Evolutionary conservation across 768 basidiomycete genomes (phyloP).

Genomic region (Gloeostereum incarnatum): DNA sequence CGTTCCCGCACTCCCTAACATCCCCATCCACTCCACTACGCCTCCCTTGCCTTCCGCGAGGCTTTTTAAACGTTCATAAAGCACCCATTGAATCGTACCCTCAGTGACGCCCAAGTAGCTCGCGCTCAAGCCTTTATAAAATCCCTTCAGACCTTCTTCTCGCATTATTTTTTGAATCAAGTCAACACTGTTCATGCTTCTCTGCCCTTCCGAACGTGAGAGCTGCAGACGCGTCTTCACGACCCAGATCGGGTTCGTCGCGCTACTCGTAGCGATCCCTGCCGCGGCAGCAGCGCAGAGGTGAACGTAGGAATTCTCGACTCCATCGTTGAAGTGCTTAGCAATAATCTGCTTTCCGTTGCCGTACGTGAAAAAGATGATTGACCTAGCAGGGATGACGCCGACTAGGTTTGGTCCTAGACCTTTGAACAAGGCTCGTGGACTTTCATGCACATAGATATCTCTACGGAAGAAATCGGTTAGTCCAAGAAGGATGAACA

Average conservation of each 20-base stretch:
- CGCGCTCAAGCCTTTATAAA: slow-evolving; percentile 93
- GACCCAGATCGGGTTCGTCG: slow-evolving; percentile 98
- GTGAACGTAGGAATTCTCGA: slow-evolving; percentile 82
- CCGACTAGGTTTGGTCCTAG: slow-evolving; percentile 92
- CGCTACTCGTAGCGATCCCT: slow-evolving; percentile 79
- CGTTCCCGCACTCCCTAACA: slow-evolving; percentile 84
- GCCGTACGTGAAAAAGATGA: slow-evolving; percentile 97
- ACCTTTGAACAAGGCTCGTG: slow-evolving; percentile 87
- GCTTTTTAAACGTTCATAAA: slow-evolving; percentile 88
- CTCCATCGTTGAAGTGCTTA: slow-evolving; percentile 63
- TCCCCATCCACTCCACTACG: slow-evolving; percentile 61
- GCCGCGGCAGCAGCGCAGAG: slow-evolving; percentile 79
- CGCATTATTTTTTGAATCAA: slow-evolving; percentile 68
- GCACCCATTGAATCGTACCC: slow-evolving; percentile 93
- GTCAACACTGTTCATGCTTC: slow-evolving; percentile 38
- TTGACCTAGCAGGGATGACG: slow-evolving; percentile 90
- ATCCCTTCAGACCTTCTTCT: slow-evolving; percentile 77
- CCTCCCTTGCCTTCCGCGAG: slow-evolving; percentile 53
- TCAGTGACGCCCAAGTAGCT: slow-evolving; percentile 95
- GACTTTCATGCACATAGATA: slow-evolving; percentile 84
- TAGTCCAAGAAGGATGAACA: too few species aligned
- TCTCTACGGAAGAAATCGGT: slow-evolving; percentile 50
- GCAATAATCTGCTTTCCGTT: slow-evolving; percentile 93
- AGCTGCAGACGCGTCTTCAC: slow-evolving; percentile 96
- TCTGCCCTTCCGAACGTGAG: slow-evolving; percentile 10